A percentile compares a stretch with the other conserved stretches of the same genome.
Evolutionary conservation across 164 flowering plant species (phyloP).

Genomic region (Brasenia schreberi): DNA sequence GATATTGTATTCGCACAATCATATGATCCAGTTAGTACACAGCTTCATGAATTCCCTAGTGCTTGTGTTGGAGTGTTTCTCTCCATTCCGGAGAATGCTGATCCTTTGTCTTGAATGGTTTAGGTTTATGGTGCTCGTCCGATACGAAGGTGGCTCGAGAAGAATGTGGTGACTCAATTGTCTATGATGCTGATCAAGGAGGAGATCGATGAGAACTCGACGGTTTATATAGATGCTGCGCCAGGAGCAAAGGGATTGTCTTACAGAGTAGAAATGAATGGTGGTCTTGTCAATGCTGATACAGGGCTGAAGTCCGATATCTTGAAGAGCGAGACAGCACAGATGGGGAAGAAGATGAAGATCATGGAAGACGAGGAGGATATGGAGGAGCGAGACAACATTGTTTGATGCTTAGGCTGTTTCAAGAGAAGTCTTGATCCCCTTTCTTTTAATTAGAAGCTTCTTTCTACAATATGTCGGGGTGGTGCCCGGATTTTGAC

Average conservation of each 20-base stretch:
- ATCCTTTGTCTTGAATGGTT: neutral
- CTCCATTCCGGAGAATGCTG: neutral
- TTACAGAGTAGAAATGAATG: constrained; percentile 41
- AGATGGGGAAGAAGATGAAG: constrained; percentile 58
- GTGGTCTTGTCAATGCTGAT: constrained; percentile 40
- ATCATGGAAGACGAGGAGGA: constrained; percentile 10
- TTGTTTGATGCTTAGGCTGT: too few relatives aligned
- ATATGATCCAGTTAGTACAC: constrained; percentile 64
- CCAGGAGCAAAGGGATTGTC: constrained; percentile 12
- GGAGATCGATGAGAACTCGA: constrained; percentile 87
- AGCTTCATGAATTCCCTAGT: neutral
- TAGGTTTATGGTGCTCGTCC: constrained; percentile 92
- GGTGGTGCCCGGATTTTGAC: too few relatives aligned
- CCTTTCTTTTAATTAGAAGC: too few relatives aligned
- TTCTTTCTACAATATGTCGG: too few relatives aligned
- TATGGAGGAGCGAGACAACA: neutral
- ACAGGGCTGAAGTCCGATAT: constrained; percentile 47
- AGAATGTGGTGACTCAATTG: constrained; percentile 69
- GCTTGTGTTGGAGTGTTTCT: too few relatives aligned
- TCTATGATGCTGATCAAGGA: constrained; percentile 66
- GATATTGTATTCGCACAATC: constrained; percentile 60
- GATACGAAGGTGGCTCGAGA: constrained; percentile 87
- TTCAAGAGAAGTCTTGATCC: too few relatives aligned
- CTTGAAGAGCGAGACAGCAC: constrained; percentile 25
- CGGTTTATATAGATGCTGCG: constrained; percentile 58